A percentile compares a stretch with the other conserved stretches of the same genome.
Conservation (phyloP, 1,284 basidiomycete species). For the Cutaneotrichosporon cavernicola region DNA sequence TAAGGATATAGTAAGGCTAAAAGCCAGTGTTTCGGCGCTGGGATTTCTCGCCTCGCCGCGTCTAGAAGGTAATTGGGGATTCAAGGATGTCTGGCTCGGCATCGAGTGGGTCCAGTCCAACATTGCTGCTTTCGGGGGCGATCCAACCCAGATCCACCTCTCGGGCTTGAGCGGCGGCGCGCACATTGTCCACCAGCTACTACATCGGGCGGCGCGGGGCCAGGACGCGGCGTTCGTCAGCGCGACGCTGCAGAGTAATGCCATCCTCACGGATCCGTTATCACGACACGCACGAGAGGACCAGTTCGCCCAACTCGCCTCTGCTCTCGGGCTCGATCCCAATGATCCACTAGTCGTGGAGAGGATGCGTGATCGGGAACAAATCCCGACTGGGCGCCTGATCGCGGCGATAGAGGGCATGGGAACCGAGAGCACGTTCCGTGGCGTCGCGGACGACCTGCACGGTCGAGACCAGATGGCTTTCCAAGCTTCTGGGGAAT, state of each 20-base stretch:
- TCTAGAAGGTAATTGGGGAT: constrained; percentile 67
- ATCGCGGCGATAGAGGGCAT: constrained; percentile 59
- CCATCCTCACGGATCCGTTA: constrained; percentile 58
- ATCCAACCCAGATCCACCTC: constrained; percentile 60
- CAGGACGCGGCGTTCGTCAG: constrained; percentile 61
- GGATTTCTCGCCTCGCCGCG: constrained; percentile 68
- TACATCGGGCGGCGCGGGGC: constrained; percentile 68
- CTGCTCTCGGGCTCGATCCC: constrained; percentile 61
- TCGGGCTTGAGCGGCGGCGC: constrained; percentile 70
- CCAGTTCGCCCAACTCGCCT: constrained; percentile 65
- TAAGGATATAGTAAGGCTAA: not conserved
- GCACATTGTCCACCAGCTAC: constrained; percentile 70
- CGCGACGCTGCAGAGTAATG: constrained; percentile 68
- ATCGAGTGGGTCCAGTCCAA: constrained; percentile 63
- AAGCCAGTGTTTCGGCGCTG: constrained; percentile 61
- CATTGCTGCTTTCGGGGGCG: constrained; percentile 61
- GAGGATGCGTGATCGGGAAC: constrained; percentile 58
- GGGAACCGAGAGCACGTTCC: constrained; percentile 62
- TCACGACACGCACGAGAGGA: constrained; percentile 60
- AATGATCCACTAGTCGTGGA: constrained; percentile 56
- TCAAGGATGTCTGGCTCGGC: constrained; percentile 72
- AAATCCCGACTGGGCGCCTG: constrained; percentile 58
- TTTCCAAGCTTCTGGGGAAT: constrained; percentile 65
- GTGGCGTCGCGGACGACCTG: constrained; percentile 62
- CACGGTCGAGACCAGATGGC: constrained; percentile 59